Conservation (phyloP, 1,139 yeast species). For the Diutina pseudorugosa region DNA sequence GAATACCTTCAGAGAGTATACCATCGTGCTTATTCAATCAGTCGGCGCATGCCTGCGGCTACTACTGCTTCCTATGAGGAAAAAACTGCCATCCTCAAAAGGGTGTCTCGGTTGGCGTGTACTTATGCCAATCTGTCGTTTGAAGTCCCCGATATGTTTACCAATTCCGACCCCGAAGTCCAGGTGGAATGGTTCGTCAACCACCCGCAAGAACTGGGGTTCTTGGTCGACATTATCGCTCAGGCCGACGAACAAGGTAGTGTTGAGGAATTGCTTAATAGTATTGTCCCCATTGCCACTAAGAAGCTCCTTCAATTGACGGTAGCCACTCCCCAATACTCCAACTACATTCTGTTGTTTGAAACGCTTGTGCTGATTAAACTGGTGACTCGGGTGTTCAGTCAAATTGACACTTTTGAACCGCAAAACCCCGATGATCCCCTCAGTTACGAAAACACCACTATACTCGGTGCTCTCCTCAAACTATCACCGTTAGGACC, state of each 20-base stretch:
- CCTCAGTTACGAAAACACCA: conserved; percentile 41
- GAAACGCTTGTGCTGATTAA: conserved; percentile 53
- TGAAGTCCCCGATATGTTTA: conserved; percentile 58
- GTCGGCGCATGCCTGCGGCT: conserved; percentile 26
- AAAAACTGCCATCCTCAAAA: conserved; percentile 31
- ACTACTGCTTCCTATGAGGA: conserved; percentile 26
- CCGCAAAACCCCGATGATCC: conserved; percentile 33
- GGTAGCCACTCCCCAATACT: conserved; percentile 36
- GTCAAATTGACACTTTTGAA: conserved; percentile 43
- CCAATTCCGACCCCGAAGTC: conserved; percentile 22
- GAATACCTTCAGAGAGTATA: conserved; percentile 36
- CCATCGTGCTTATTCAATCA: conserved; percentile 21
- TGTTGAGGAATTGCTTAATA: conserved; percentile 44
- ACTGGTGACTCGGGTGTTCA: conserved; percentile 47
- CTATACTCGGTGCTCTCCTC: conserved; percentile 70
- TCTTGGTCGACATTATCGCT: conserved; percentile 43
- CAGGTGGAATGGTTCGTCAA: conserved; percentile 17
- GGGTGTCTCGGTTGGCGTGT: conserved; percentile 40
- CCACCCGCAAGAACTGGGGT: conserved; percentile 34
- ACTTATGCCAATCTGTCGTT: conserved; percentile 63
- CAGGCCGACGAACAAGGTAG: conserved; percentile 58
- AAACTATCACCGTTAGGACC: conserved; percentile 59
- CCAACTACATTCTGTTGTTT: conserved; percentile 38
- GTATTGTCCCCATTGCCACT: conserved; percentile 39
- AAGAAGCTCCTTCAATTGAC: conserved; percentile 17